Evolutionary conservation across 495 filamentous ascomycete genomes (phyloP).

Genomic region (Trypethelium eluteriae): DNA sequence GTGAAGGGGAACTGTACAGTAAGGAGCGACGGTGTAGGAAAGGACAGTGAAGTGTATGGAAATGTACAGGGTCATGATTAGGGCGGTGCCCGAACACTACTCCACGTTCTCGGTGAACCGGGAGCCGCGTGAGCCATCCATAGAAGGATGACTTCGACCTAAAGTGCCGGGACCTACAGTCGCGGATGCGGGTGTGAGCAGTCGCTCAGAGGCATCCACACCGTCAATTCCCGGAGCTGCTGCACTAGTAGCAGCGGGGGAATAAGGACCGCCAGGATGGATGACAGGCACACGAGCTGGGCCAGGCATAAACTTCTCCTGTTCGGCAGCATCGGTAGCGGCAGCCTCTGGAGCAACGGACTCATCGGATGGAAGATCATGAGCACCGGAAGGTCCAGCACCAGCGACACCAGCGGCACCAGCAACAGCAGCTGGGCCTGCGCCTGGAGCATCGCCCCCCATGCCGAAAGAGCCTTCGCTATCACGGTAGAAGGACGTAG

Average conservation of each 20-base stretch:
- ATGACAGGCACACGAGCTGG: slow-evolving; percentile 25
- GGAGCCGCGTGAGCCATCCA: not conserved
- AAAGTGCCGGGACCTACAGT: not conserved
- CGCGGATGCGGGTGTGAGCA: not conserved
- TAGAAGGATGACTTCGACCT: not conserved
- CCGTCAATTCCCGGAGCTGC: not conserved
- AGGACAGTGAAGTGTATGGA: not conserved
- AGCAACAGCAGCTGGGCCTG: not conserved
- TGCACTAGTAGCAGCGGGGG: not conserved
- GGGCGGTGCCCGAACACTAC: not conserved
- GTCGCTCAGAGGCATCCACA: not conserved
- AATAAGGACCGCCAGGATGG: slow-evolving; percentile 22
- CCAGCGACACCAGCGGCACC: not conserved
- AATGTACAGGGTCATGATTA: not conserved
- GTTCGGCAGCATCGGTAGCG: slow-evolving; percentile 4
- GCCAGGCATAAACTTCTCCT: slow-evolving; percentile 23
- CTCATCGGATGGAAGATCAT: not conserved
- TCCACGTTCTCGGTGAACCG: slow-evolving; percentile 8
- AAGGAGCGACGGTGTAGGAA: not conserved
- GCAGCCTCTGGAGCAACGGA: not conserved
- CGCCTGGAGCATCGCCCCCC: slow-evolving; percentile 12
- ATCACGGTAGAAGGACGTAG: slow-evolving; percentile 22
- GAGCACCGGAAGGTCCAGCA: not conserved
- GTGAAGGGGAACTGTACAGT: slow-evolving; percentile 6
- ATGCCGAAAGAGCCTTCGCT: slow-evolving; percentile 23